Percentiles rank a stretch among this genome's conserved stretches.
These are phyloP conservation scores for Bisporella sp. DNA, from an alignment of 2,329 filamentous ascomycete species.

Conservation along the genomic window DNA sequence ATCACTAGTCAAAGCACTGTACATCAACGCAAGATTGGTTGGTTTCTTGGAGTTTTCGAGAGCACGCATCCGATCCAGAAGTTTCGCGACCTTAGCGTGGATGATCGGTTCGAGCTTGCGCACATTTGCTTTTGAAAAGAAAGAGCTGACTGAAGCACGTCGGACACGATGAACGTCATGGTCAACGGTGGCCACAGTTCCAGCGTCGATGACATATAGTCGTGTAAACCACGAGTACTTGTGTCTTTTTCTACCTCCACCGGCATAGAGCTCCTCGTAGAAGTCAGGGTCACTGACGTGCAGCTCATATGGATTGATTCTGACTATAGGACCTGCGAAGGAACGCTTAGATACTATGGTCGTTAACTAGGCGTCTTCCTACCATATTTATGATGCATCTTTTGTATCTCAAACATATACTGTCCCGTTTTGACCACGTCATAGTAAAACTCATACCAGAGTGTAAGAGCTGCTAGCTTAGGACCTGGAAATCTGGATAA, in stretches of 20 bases:
- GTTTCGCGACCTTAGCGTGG: slow-evolving; percentile 8
- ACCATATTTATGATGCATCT: background rate
- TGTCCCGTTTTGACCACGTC: background rate
- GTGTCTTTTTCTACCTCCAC: background rate
- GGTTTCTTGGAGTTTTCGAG: slow-evolving; percentile 4
- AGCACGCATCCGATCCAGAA: slow-evolving; percentile 4
- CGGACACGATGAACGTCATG: slow-evolving; percentile 16
- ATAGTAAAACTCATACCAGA: background rate
- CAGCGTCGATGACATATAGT: background rate
- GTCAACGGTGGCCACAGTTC: slow-evolving; percentile 1
- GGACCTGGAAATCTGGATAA: background rate
- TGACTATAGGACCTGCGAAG: background rate
- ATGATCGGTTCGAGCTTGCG: slow-evolving; percentile 14
- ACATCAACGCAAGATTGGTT: slow-evolving; percentile 3
- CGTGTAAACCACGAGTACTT: background rate
- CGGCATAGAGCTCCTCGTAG: background rate
- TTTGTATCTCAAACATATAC: background rate
- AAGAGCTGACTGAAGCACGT: slow-evolving; percentile 13
- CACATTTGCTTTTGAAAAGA: slow-evolving; percentile 15
- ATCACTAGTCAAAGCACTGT: slow-evolving; percentile 8
- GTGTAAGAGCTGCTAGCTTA: background rate
- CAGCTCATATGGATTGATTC: background rate
- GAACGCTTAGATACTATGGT: background rate
- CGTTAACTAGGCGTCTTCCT: background rate
- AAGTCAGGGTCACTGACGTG: background rate